Evolutionary conservation across 768 basidiomycete genomes (phyloP).

Genomic region (Asterophora lycoperdoides): DNA sequence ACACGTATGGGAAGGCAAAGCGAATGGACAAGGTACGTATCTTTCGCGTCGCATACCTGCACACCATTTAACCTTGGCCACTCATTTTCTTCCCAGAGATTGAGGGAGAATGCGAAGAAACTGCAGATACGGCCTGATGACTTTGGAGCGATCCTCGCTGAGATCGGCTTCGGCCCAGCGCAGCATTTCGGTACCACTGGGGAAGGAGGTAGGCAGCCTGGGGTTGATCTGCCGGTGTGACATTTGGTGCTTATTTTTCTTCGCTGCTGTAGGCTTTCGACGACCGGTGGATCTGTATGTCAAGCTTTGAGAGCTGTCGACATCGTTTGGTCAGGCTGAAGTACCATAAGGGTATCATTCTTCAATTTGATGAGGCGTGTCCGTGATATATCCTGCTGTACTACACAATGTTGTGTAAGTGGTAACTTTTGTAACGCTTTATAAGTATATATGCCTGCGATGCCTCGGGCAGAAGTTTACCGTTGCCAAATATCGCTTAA

Average conservation of each 20-base stretch:
- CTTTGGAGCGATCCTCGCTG: slow-evolving; percentile 49
- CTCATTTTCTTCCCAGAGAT: slow-evolving; percentile 28
- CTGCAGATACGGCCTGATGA: slow-evolving; percentile 60
- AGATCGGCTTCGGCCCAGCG: slow-evolving; percentile 58
- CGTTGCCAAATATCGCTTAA: too few relatives aligned
- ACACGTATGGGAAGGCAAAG: slow-evolving; percentile 74
- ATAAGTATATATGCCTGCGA: too few relatives aligned
- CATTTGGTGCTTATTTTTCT: background rate
- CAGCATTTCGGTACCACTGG: slow-evolving; percentile 50
- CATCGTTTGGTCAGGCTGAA: too few relatives aligned
- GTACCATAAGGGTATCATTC: too few relatives aligned
- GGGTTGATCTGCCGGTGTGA: background rate
- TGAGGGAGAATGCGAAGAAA: slow-evolving; percentile 56
- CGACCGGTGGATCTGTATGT: slow-evolving; percentile 61
- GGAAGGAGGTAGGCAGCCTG: slow-evolving; percentile 55
- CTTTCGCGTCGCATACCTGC: background rate
- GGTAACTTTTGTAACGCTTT: too few relatives aligned
- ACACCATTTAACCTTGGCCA: background rate
- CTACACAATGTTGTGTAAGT: too few relatives aligned
- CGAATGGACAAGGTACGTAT: slow-evolving; percentile 57
- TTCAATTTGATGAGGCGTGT: too few relatives aligned
- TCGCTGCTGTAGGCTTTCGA: slow-evolving; percentile 45
- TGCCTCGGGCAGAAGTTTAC: too few relatives aligned
- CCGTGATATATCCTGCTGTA: too few relatives aligned
- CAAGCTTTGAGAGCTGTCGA: slow-evolving; percentile 29